Base-by-base conservation (phyloP, 768 basidiomycete species). In the Boletellus ananas region DNA sequence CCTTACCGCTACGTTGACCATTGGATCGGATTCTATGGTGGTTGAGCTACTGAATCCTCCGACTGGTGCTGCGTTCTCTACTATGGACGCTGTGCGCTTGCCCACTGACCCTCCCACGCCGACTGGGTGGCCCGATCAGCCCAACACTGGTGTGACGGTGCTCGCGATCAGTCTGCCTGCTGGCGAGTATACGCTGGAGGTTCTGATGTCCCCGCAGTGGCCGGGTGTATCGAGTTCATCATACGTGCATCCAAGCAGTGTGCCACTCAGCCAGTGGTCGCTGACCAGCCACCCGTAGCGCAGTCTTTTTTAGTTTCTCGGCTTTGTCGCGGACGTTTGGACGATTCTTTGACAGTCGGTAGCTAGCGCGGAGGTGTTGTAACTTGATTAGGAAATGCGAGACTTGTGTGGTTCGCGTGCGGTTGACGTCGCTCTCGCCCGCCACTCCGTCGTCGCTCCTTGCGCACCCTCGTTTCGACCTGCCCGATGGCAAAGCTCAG, bases 171-270 rank as follows among this genome's bases (percentile, higher is more conserved):
- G 71, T 56, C 58, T 79, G 12, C 70, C 85, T 6, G 75, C 79
- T 23, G 92, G 91, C n/a, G 70, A 71, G 41, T 85, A 90, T 69
- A 86, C 73, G 14, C 68, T 96, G 42, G 81, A 94, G 70, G 85
- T 97, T 45, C 66, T 98, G 64, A 87, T 98, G 73, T 93, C 81
- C 68, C 96, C 95, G n/a, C 89, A 95, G 61, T 97, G 94, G 93
- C 68, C 74, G 34, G 83, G 80, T 25, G 79, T 87, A 74, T 72
- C 79, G 31, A 61, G 80, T 40, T 74, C 73, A 85, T 81, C 68
- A 78, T 86, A 67, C 39, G 64, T 44, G 54, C 85, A 81, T 12
- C 94, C 94, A 0, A 70, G 75, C 9, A 74, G 74, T 34, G 93
- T 98, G 16, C 61, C 82, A 2, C 67, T 98, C 47, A 79, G 76